Base-by-base conservation (phyloP, 2,329 filamentous ascomycete genomes). In the Cladosporium oxysporum region DNA sequence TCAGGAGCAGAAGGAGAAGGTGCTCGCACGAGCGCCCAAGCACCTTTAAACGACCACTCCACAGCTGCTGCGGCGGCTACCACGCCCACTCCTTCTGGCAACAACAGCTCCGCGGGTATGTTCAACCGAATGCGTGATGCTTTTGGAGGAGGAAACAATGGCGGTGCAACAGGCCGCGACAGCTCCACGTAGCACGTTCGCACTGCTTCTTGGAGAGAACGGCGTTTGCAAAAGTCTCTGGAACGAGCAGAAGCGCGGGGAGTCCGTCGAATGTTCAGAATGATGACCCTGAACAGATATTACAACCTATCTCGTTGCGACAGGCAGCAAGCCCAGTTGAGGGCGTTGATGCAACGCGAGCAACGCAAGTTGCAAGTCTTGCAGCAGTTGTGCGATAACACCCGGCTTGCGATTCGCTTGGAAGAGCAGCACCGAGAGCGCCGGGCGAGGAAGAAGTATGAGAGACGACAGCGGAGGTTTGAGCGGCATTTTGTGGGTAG, bases 81-180 rank as follows among this genome's bases (percentile, higher is more conserved):
- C 7, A 12, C 12, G 16, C n/a, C 55, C 16, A 29, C 44, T 14
- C n/a, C 63, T 26, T 37, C 33, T 1, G 52, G 35, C 14, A 58
- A 49, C 26, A 58, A n/a, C 21, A 58, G 65, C n/a, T 62, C 37
- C 37, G 69, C 68, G 11, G 71, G 73, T 35, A 68, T 75, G 44
- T 76, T 75, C 64, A 69, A 68, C 23, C 69, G 75, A n/a, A 76
- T 77, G 74, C 71, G 75, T 14, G 70, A 76, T 53, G 74, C 74
- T 14, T 77, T 77, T 50, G 70, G 70, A 6, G 66, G 44, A n/a
- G 41, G 50, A 31, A 31, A 47, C 57, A 44, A 3, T 4, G 57
- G 33, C 26, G 37, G 37, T 16, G 12, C 35, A 31, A n/a, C 26
- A 21, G 52, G 11, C 52, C 26, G 37, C 23, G 35, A 41, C 14